These are phyloP conservation scores for Dryadomyces sulphureus DNA, from an alignment of 2,329 filamentous ascomycete species.

Conservation along the genomic window DNA sequence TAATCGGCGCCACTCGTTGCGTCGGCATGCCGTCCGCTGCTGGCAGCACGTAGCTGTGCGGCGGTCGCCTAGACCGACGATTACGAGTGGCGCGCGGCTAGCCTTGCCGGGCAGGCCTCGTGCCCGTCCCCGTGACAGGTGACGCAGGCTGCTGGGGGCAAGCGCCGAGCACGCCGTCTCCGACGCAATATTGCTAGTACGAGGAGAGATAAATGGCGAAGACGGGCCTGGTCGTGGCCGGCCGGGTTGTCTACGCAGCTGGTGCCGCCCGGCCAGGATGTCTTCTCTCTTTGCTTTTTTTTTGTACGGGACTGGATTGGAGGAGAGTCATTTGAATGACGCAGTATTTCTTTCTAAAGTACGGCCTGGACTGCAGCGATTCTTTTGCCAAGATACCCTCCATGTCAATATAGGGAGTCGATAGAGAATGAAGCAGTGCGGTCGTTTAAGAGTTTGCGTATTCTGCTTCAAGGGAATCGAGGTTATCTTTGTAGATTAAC, in stretches of 20 bases:
- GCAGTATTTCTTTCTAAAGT: neutral
- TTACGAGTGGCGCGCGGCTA: neutral
- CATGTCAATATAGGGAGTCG: neutral
- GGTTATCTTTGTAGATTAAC: no score
- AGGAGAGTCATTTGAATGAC: neutral
- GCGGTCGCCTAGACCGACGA: neutral
- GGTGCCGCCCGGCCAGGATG: neutral
- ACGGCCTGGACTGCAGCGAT: conserved; percentile 1
- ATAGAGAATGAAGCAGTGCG: conserved; percentile 1
- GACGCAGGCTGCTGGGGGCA: neutral
- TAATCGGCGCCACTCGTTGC: conserved; percentile 21
- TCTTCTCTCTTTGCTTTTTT: neutral
- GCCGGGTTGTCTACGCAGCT: neutral
- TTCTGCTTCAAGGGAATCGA: no score
- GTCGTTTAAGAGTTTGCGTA: no score
- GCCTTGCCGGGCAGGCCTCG: no score
- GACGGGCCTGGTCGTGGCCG: no score
- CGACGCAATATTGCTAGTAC: neutral
- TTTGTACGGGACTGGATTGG: neutral
- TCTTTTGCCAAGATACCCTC: neutral
- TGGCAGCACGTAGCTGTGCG: neutral
- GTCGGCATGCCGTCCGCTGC: neutral
- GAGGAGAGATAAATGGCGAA: neutral
- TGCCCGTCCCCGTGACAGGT: no score
- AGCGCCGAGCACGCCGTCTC: neutral